A percentile compares a stretch with the other conserved stretches of the same genome.
These are phyloP conservation scores for Aspergillus oerlinghausenensis DNA, from an alignment of 2,329 filamentous ascomycete genomes.

Conservation along the genomic window DNA sequence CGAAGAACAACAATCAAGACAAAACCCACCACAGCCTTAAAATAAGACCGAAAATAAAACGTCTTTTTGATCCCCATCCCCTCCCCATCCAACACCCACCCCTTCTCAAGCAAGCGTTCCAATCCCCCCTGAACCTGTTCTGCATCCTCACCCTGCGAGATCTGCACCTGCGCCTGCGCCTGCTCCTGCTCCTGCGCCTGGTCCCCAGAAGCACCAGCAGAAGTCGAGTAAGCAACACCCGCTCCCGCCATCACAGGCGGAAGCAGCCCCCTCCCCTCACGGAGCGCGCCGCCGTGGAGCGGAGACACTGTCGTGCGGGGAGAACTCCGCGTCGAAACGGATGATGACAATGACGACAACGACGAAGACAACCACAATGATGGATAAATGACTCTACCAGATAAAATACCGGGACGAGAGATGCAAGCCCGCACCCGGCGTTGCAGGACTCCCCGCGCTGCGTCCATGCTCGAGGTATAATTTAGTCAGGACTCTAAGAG, in stretches of 20 bases:
- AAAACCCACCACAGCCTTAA: slow-evolving; percentile 33
- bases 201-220: slow-evolving; percentile 2
- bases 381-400: background rate
- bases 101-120: slow-evolving; percentile 22
- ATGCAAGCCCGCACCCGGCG: background rate
- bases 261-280: background rate
- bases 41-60: slow-evolving; percentile 37
- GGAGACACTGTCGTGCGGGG: background rate
- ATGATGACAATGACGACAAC: background rate
- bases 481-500: background rate
- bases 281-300: background rate
- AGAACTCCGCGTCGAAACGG: background rate
- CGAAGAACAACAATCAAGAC: slow-evolving; percentile 7
- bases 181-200: too few species aligned
- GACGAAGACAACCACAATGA: background rate
- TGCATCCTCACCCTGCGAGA: slow-evolving; percentile 28
- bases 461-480: background rate
- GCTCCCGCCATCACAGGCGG: background rate
- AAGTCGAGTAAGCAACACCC: background rate
- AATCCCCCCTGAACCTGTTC: slow-evolving; percentile 21
- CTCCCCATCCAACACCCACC: slow-evolving; percentile 32
- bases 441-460: background rate
- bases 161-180: slow-evolving; percentile 15
- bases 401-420: background rate
- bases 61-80: slow-evolving; percentile 34